Evolutionary conservation across 169 alveolate species (phyloP), one percentile per base, ranked within the genome.

Genomic region (Eimeria sp.): DNA sequence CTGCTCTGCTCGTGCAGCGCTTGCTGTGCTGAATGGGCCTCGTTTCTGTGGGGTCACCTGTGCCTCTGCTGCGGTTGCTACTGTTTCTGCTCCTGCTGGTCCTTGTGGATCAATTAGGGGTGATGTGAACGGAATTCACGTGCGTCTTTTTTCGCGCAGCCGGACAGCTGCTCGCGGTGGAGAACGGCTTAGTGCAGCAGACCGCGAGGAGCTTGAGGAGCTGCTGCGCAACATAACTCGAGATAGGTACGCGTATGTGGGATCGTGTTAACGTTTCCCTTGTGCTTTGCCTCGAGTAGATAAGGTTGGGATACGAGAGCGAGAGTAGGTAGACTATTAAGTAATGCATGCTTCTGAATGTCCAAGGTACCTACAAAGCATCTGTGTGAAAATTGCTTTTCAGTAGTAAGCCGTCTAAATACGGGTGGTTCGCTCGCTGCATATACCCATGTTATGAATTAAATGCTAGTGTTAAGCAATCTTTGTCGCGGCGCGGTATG

Each of bases 191-290:
- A 52, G 82, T 54, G 90, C 66, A 43, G 95, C 72, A 18, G 96
- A 90, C 71, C 95, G 97, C 14, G 94, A 90, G 88, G 89, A 56
- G 64, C 95, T 95, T 37, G 97, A 95, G 58, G 91, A 90, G 72
- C 4, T 78, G 46, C 62, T 95, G 71, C 95, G 96, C 49, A 82
- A 95, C 95, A 58, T 95, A 62, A 95, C 96, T n/a, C 52, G 85
- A 71, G 91, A 95, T 43, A 95, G 95, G 97, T 85, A 62, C 13
- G 82, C 74, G 8, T 33, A 11, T 23, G 37, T 33, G 0, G 40
- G 18, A 56, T 14, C 0, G 37, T 23, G 78, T n/a, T 4, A 6
- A 6, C 60, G 27, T 14, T 33, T 54, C 14, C 8, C 23, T 0
- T 1, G 56, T 43, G 72, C 8, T 33, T n/a, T 14, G n/a, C 6